phyloP scores from a whole-genome alignment of 1,139 yeast genomes.

The Candida neerlandica region DNA sequence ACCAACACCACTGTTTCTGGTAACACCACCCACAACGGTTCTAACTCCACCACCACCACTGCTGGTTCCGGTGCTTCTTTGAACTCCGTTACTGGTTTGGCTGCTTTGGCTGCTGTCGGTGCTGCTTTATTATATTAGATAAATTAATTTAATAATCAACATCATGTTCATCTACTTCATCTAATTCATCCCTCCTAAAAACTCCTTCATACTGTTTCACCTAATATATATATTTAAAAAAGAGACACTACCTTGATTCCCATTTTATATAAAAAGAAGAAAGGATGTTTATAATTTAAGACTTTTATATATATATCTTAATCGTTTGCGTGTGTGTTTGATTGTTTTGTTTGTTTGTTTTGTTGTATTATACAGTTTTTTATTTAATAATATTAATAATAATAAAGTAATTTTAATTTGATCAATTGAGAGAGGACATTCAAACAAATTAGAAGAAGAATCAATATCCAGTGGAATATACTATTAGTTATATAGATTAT shows the following conservation, averaged over 20 bases:
- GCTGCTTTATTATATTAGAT: constrained; percentile 33
- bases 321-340: too few species aligned
- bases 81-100: constrained; percentile 47
- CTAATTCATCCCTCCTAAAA: too few species aligned
- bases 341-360: too few species aligned
- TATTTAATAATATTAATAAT: too few species aligned
- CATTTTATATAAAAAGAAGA: not conserved
- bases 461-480: too few species aligned
- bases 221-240: too few species aligned
- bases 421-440: too few species aligned
- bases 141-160: too few species aligned
- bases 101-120: constrained; percentile 75
- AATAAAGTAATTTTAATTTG: constrained; percentile 4
- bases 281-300: constrained; percentile 1
- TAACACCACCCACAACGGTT: constrained; percentile 11
- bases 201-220: too few species aligned
- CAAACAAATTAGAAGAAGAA: not conserved
- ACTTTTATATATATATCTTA: not conserved
- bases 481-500: constrained; percentile 5
- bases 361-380: constrained; percentile 11
- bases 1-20: constrained; percentile 5
- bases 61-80: constrained; percentile 11
- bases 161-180: too few species aligned
- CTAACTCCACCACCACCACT: constrained; percentile 12
- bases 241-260: too few species aligned